A percentile compares a stretch with the other conserved stretches of the same genome.
Evolutionary conservation across 805 yeast species (phyloP).

Genomic region (Middelhovenomyces tepae): DNA sequence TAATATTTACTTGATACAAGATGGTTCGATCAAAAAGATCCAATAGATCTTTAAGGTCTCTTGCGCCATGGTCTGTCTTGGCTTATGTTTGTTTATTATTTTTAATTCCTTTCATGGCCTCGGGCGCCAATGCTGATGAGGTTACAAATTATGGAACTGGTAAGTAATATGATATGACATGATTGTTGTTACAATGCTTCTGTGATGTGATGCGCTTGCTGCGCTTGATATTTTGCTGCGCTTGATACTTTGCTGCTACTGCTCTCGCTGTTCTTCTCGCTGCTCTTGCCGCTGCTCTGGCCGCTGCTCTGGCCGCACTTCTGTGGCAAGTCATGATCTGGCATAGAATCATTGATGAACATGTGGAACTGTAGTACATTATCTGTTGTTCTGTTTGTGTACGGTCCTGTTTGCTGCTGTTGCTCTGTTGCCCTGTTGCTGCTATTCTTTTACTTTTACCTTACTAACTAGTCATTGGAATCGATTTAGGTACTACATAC

Average conservation of each 20-base stretch:
- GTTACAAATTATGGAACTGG: slow-evolving; percentile 33
- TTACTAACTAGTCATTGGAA: slow-evolving; percentile 74
- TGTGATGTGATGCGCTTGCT: no score
- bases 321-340: no score
- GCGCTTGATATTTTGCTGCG: slow-evolving; percentile 6
- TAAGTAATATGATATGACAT: slow-evolving; percentile 11
- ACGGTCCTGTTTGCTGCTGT: slow-evolving; percentile 6
- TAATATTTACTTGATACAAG: no score
- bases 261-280: no score
- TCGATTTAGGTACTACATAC: slow-evolving; percentile 95
- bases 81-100: slow-evolving; percentile 28
- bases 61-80: slow-evolving; percentile 25
- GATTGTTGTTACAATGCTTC: slow-evolving; percentile 2
- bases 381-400: slow-evolving; percentile 8
- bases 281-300: no score
- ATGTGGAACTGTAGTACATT: no score
- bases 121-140: slow-evolving; percentile 25
- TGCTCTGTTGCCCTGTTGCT: no score
- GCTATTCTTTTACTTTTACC: slow-evolving; percentile 10
- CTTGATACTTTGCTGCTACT: slow-evolving; percentile 4
- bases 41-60: slow-evolving; percentile 12
- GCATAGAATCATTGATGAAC: no score
- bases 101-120: slow-evolving; percentile 28
- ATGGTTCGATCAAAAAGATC: no score
- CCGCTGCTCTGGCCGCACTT: no score